Conservation (phyloP, 768 basidiomycete genomes). For the Naganishia kalamii region DNA sequence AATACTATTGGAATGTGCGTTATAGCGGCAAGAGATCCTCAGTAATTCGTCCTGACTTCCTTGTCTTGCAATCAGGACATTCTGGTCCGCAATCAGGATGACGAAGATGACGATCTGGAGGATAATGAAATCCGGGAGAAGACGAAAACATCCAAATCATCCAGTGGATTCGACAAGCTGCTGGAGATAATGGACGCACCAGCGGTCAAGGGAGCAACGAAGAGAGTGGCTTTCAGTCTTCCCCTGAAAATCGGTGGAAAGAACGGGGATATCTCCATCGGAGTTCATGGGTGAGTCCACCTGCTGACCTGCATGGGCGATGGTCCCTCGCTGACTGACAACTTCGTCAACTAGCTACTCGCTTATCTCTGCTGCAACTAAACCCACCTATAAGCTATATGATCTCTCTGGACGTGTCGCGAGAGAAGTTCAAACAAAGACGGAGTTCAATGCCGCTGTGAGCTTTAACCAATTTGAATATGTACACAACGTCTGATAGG, state of each 20-base stretch:
- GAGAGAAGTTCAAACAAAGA: constrained; percentile 69
- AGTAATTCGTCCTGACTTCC: neutral
- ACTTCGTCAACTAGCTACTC: constrained; percentile 80
- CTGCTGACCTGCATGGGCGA: neutral
- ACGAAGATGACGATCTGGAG: constrained; percentile 69
- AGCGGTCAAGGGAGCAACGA: constrained; percentile 51
- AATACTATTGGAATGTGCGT: constrained; percentile 24
- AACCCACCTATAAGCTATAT: constrained; percentile 74
- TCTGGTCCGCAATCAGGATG: constrained; percentile 33
- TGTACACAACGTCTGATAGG: neutral
- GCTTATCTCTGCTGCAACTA: constrained; percentile 79
- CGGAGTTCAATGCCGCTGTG: constrained; percentile 72
- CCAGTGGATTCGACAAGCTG: constrained; percentile 39
- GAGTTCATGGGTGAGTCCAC: constrained; percentile 43
- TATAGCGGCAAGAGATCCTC: neutral
- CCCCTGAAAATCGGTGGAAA: constrained; percentile 68
- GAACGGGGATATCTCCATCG: constrained; percentile 50
- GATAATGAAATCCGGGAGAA: constrained; percentile 41
- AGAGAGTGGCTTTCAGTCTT: constrained; percentile 72
- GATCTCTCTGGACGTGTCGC: constrained; percentile 65
- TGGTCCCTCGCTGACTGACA: neutral
- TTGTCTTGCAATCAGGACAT: constrained; percentile 31
- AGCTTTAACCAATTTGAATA: constrained; percentile 22
- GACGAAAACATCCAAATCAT: neutral
- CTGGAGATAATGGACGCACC: constrained; percentile 38